phyloP scores from a whole-genome alignment of 352 stramenopile genomes.

The Paralagenidium karlingii region DNA sequence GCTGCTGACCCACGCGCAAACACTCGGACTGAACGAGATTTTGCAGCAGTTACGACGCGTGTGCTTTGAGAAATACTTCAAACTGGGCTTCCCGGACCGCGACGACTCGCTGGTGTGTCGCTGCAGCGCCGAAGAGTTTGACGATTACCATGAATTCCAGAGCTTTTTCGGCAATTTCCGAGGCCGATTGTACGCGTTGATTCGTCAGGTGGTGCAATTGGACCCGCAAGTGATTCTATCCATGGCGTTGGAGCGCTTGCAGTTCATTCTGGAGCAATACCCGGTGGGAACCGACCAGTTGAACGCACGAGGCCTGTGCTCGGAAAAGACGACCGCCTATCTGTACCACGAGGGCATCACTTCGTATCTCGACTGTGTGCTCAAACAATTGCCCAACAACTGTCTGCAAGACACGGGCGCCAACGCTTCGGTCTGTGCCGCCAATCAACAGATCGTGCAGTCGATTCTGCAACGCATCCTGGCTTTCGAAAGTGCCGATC shows the following conservation, averaged over 20 bases:
- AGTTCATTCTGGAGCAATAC: slow-evolving; percentile 41
- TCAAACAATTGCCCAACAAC: slow-evolving; percentile 47
- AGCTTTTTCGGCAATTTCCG: slow-evolving; percentile 72
- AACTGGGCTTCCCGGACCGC: slow-evolving; percentile 49
- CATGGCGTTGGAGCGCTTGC: slow-evolving; percentile 41
- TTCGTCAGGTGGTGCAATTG: slow-evolving; percentile 53
- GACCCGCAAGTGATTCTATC: slow-evolving; percentile 29
- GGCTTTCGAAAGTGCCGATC: slow-evolving; percentile 34
- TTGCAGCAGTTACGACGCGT: slow-evolving; percentile 35
- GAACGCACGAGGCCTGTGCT: slow-evolving; percentile 29
- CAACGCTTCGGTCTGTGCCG: background rate
- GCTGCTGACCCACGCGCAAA: slow-evolving; percentile 22
- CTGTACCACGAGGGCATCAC: slow-evolving; percentile 70
- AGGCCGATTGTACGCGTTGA: slow-evolving; percentile 54
- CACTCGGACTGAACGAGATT: slow-evolving; percentile 20
- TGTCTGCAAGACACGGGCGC: slow-evolving; percentile 16
- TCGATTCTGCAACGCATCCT: slow-evolving; percentile 38
- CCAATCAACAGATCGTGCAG: slow-evolving; percentile 28
- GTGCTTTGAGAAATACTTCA: slow-evolving; percentile 75
- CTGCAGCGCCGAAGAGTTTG: slow-evolving; percentile 50
- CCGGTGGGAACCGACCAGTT: slow-evolving; percentile 31
- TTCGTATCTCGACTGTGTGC: slow-evolving; percentile 51
- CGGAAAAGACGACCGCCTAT: slow-evolving; percentile 43
- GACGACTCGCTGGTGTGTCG: slow-evolving; percentile 16
- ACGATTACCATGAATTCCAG: slow-evolving; percentile 58